Evolutionary conservation across 768 basidiomycete genomes (phyloP).

Genomic region (Steccherinum ochraceum): DNA sequence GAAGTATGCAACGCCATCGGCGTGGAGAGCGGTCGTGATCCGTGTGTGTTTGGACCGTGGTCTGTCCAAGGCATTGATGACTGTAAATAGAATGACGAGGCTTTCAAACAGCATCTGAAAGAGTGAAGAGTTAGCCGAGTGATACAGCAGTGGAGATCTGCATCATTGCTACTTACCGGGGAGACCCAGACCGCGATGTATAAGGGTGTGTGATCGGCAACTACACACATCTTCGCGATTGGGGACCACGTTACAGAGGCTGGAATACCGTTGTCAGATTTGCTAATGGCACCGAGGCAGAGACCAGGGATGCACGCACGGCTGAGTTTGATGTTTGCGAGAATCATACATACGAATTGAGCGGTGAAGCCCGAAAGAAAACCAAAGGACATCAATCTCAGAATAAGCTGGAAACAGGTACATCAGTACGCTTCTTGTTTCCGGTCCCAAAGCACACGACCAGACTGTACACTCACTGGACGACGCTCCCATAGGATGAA

Average conservation of each 20-base stretch:
- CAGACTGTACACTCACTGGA: constrained; percentile 18
- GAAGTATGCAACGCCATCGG: constrained; percentile 31
- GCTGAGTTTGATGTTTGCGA: constrained; percentile 17
- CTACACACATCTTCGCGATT: constrained; percentile 21
- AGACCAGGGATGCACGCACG: constrained; percentile 16
- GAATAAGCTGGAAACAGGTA: constrained; percentile 11
- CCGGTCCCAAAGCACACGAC: too few relatives aligned
- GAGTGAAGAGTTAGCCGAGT: not conserved
- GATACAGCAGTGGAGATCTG: not conserved
- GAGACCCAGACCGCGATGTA: constrained; percentile 25
- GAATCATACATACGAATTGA: constrained; percentile 18
- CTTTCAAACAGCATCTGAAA: constrained; percentile 29
- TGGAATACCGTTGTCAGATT: constrained; percentile 10
- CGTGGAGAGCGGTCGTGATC: constrained; percentile 24
- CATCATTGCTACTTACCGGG: constrained; percentile 20
- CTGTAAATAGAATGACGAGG: constrained; percentile 24
- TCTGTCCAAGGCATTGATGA: constrained; percentile 29
- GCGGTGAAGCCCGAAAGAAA: constrained; percentile 22
- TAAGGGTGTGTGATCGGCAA: constrained; percentile 12
- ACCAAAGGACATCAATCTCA: constrained; percentile 19
- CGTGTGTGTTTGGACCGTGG: constrained; percentile 23
- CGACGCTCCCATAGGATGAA: constrained; percentile 31
- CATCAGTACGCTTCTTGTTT: not conserved
- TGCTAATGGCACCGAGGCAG: too few relatives aligned
- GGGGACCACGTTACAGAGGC: constrained; percentile 19